These are phyloP conservation scores for Pseudogymnoascus sp. DNA, from an alignment of 2,329 filamentous ascomycete species.

Conservation along the genomic window DNA sequence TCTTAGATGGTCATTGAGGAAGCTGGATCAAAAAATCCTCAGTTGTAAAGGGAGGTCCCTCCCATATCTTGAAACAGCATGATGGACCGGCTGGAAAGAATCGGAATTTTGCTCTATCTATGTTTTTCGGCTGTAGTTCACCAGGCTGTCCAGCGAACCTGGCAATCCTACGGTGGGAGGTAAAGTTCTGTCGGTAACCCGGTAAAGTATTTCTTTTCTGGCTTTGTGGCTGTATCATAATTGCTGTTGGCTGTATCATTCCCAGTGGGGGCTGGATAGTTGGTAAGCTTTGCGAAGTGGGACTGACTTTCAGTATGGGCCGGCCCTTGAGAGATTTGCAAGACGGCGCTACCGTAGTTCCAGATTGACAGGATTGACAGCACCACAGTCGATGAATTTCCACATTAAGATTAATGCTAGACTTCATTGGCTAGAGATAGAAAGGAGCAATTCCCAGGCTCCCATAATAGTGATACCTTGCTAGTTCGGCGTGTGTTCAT, in stretches of 20 bases:
- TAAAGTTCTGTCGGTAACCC: not conserved
- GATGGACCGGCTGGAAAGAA: not conserved
- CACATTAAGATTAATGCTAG: not conserved
- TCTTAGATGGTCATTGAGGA: not conserved
- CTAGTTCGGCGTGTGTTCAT: not conserved
- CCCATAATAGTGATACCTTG: not conserved
- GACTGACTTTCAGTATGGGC: not conserved
- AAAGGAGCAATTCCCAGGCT: not conserved
- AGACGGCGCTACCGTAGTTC: not conserved
- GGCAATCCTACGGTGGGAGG: not conserved
- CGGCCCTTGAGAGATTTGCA: not conserved
- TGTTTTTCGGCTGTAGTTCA: not conserved
- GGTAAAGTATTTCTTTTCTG: not conserved
- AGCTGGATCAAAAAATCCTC: not conserved
- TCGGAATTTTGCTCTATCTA: not conserved
- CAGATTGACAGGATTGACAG: not conserved
- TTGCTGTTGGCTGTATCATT: not conserved
- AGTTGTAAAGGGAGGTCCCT: not conserved
- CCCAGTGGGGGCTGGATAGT: not conserved
- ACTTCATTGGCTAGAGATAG: not conserved
- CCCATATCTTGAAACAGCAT: conserved; percentile 1
- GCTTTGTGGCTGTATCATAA: not conserved
- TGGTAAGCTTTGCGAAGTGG: not conserved
- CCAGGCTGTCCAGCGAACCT: not conserved
- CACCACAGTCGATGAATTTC: not conserved